phyloP scores from a whole-genome alignment of 2,329 filamentous ascomycete genomes.

The Verticillium klebahnii region DNA sequence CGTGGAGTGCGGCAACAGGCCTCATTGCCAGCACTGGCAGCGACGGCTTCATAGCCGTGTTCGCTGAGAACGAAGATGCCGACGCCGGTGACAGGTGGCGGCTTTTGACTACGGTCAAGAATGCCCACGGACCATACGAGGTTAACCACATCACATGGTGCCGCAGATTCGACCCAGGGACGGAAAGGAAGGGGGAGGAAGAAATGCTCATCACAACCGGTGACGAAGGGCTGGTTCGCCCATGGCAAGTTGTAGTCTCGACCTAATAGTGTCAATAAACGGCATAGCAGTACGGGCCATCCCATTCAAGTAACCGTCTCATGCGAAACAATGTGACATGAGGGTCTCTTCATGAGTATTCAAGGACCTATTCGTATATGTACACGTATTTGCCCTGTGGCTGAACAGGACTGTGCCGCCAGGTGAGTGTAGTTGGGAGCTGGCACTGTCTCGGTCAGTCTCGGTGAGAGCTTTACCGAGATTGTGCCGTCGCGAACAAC shows the following conservation, averaged over 20 bases:
- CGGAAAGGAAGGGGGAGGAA: conserved; percentile 53
- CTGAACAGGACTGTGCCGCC: too few relatives aligned
- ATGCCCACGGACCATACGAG: conserved; percentile 87
- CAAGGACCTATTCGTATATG: too few relatives aligned
- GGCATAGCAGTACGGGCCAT: neutral
- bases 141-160: conserved; percentile 93
- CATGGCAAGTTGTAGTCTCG: conserved; percentile 60
- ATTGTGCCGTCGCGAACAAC: neutral
- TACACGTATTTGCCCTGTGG: too few relatives aligned
- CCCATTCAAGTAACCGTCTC: neutral
- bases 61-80: conserved; percentile 51
- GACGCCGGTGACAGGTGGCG: conserved; percentile 54
- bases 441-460: neutral
- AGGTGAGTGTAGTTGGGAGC: too few relatives aligned
- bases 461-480: neutral
- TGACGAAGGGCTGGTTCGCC: conserved; percentile 82
- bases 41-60: conserved; percentile 77
- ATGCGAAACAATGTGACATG: too few relatives aligned
- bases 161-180: conserved; percentile 63
- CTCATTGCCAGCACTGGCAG: conserved; percentile 84
- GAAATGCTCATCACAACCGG: conserved; percentile 89
- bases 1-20: conserved; percentile 77
- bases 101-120: conserved; percentile 62
- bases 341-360: too few relatives aligned
- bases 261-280: neutral